Percentiles rank a stretch among this genome's conserved stretches.
Conservation (phyloP, 495 filamentous ascomycete species). For the Acidomyces sp. region DNA sequence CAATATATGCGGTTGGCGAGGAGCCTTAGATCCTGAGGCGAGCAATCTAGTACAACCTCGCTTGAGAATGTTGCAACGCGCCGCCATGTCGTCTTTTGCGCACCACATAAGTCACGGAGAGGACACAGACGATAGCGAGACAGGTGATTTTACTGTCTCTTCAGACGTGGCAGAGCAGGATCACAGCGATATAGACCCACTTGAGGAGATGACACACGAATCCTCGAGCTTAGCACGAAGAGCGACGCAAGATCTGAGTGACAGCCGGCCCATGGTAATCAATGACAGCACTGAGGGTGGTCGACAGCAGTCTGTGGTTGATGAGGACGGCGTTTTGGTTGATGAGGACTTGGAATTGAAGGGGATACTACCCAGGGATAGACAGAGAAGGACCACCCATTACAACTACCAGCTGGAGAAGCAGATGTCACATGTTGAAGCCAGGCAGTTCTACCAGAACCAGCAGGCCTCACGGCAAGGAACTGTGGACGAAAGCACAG, state of each 20-base stretch:
- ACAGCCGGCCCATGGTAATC: not conserved
- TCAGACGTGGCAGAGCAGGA: slow-evolving; percentile 1
- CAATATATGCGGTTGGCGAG: slow-evolving; percentile 4
- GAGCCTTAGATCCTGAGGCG: slow-evolving; percentile 8
- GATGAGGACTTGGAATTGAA: not conserved
- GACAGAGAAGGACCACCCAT: slow-evolving; percentile 64
- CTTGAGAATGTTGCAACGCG: slow-evolving; percentile 2
- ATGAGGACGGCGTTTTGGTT: not conserved
- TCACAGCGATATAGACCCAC: not conserved
- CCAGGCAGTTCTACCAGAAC: slow-evolving; percentile 88
- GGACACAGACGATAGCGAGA: slow-evolving; percentile 10
- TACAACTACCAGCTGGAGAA: slow-evolving; percentile 84
- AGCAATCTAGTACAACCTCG: too few species aligned
- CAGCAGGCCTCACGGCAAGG: slow-evolving; percentile 45
- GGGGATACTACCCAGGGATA: slow-evolving; percentile 59
- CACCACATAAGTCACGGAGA: slow-evolving; percentile 3
- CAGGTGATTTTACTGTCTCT: slow-evolving; percentile 8
- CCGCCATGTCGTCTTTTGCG: slow-evolving; percentile 7
- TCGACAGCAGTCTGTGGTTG: not conserved
- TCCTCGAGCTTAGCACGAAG: slow-evolving; percentile 7
- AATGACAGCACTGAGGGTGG: not conserved
- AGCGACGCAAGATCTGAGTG: slow-evolving; percentile 12
- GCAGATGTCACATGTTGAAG: slow-evolving; percentile 77
- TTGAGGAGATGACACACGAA: slow-evolving; percentile 13
- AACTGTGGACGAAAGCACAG: slow-evolving; percentile 3